Evolutionary conservation across 208 protist species (phyloP), one percentile per base, ranked within the genome.

Genomic region (Acanthamoeba divionensis): DNA sequence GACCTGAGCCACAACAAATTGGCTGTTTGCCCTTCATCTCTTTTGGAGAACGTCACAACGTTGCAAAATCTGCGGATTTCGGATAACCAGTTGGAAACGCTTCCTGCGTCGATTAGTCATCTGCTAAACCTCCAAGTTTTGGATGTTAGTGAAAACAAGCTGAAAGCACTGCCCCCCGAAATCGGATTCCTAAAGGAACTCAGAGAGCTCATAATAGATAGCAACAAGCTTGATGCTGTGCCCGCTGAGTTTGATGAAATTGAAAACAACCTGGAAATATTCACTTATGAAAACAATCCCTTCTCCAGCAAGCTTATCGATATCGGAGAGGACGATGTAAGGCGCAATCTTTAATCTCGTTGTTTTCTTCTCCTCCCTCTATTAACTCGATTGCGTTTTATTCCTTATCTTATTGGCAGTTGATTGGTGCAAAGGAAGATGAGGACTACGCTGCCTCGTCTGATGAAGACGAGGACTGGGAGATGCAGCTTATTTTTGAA

Each of bases 221-320:
- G 79, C 55, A 87, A 87, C 54, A 87, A 87, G 29, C 50, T 83
- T 33, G 45, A 83, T 10, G 73, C 73, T 26, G 50, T 83, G 24
- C 73, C 73, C 15, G 73, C 73, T 33, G 73, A 83, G 48, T 83
- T 83, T 52, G 73, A 83, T 15, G 73, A 83, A 24, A 83, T 83
- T 29, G 73, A 83, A 52, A 7, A 83, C 73, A 41, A 13, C 48
- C 33, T 83, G 24, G 50, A 63, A 21, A 29, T 6, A 29, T 83
- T 83, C 73, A 83, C 73, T 52, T 83, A 63, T 29, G 73, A 83
- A 15, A 83, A 83, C n/a, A 83, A 83, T 21, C 73, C 73, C 13
- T 83, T 83, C 26, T 83, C 73, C 66, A 75, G 66, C 66, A 75
- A 75, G 38, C 66, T 63, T 5, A 6, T 83, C 2, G 63, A 8